Percentiles rank a stretch among this genome's conserved stretches.
phyloP scores from a whole-genome alignment of 2,329 filamentous ascomycete genomes.

The Penicillium crustosum region DNA sequence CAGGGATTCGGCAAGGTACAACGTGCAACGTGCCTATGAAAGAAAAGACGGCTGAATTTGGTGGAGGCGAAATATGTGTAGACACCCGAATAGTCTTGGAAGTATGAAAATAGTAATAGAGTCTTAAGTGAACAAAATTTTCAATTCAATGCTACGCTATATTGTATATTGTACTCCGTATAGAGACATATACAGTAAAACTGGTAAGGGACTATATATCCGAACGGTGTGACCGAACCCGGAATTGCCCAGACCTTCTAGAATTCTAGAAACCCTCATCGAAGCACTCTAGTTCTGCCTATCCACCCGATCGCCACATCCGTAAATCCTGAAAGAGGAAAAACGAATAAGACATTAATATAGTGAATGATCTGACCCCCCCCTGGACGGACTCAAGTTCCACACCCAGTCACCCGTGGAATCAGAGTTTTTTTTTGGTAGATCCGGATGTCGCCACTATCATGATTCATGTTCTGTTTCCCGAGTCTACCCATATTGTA shows the following conservation, averaged over 20 bases:
- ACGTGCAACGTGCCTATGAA: not conserved
- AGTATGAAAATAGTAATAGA: not conserved
- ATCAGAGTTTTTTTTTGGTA: conserved; percentile 6
- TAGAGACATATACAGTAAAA: not conserved
- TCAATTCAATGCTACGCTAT: not conserved
- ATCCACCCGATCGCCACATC: conserved; percentile 23
- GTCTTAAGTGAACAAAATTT: not conserved
- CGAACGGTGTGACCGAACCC: not conserved
- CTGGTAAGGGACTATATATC: no score
- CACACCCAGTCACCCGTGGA: not conserved
- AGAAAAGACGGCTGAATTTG: not conserved
- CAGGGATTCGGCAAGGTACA: not conserved
- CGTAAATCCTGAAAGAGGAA: conserved; percentile 1
- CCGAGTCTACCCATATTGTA: not conserved
- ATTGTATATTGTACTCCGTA: no score
- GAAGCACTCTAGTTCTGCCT: conserved; percentile 13
- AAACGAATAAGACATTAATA: not conserved
- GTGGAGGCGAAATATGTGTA: conserved; percentile 1
- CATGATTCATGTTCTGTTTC: not conserved
- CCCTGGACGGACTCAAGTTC: conserved; percentile 1
- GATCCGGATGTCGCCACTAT: conserved; percentile 3
- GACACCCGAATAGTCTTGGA: not conserved
- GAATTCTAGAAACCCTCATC: conserved; percentile 23
- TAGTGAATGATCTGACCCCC: not conserved
- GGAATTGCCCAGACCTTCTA: conserved; percentile 14